These are phyloP conservation scores for Kwoniella dejecticola DNA, from an alignment of 768 basidiomycete species.

Conservation along the genomic window DNA sequence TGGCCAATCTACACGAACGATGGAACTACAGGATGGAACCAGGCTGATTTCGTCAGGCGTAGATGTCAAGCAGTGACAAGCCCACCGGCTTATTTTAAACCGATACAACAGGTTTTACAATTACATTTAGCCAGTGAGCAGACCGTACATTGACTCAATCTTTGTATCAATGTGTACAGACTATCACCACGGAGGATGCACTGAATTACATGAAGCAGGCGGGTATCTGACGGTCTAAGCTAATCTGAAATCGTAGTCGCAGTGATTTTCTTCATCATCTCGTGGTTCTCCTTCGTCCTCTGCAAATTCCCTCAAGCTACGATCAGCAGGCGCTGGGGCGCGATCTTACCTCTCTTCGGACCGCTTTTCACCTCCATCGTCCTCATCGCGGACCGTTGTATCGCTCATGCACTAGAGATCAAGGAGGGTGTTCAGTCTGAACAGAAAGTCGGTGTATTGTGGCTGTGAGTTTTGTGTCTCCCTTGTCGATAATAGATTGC, in stretches of 20 bases:
- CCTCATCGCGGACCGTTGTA: slow-evolving; percentile 7
- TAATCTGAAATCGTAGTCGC: slow-evolving; percentile 5
- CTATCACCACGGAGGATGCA: not conserved
- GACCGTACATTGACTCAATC: not conserved
- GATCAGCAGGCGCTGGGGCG: slow-evolving; percentile 1
- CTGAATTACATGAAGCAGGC: not conserved
- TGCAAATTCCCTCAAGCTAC: slow-evolving; percentile 14
- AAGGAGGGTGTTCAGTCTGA: not conserved
- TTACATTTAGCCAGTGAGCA: slow-evolving; percentile 6
- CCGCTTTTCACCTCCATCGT: slow-evolving; percentile 6
- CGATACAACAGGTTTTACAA: slow-evolving; percentile 8
- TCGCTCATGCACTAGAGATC: slow-evolving; percentile 9
- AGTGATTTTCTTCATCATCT: slow-evolving; percentile 12
- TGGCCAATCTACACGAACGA: no score
- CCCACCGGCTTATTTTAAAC: not conserved
- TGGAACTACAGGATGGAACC: not conserved
- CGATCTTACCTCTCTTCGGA: slow-evolving; percentile 9
- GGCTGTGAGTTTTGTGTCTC: slow-evolving; percentile 22
- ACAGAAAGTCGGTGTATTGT: slow-evolving; percentile 2
- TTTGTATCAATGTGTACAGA: not conserved
- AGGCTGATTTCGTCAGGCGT: slow-evolving; percentile 7
- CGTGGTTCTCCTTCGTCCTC: slow-evolving; percentile 1
- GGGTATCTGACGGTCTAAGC: not conserved
- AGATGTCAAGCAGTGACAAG: not conserved
- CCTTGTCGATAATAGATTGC: not conserved